A percentile compares a stretch with the other conserved stretches of the same genome.
Conservation (phyloP, 2,329 filamentous ascomycete species). For the Fusarium drepaniforme region DNA sequence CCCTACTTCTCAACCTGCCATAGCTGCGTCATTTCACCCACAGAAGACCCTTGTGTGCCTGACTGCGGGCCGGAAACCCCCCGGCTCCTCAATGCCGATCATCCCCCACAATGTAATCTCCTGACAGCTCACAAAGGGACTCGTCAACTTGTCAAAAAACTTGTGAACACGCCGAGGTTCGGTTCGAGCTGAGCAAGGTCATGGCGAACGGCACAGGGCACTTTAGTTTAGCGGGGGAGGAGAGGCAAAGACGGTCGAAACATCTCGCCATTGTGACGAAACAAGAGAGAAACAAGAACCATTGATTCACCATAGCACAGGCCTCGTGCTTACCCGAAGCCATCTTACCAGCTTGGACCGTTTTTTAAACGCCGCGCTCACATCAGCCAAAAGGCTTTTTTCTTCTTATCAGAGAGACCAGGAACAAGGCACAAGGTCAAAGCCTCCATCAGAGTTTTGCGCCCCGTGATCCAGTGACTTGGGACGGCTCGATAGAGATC, state of each 20-base stretch:
- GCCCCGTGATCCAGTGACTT: conserved; percentile 2
- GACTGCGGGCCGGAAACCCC: not conserved
- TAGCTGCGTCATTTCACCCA: conserved; percentile 4
- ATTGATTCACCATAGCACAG: not conserved
- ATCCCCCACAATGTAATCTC: conserved; percentile 35
- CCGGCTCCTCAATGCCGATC: conserved; percentile 27
- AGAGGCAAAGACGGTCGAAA: not conserved
- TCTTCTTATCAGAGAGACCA: not conserved
- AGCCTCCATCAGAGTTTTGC: conserved; percentile 5
- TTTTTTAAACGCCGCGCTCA: not conserved
- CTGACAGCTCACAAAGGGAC: conserved; percentile 22
- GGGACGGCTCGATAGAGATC: not conserved
- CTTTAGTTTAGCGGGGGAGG: not conserved
- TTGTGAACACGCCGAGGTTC: not conserved
- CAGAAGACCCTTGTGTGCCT: conserved; percentile 7
- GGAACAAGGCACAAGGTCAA: conserved; percentile 3
- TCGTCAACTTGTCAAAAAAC: not conserved
- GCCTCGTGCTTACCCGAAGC: not conserved
- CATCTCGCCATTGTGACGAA: conserved; percentile 2
- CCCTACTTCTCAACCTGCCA: not conserved
- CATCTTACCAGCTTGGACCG: not conserved
- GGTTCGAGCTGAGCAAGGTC: not conserved
- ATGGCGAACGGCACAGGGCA: conserved; percentile 9
- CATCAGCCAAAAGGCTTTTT: not conserved
- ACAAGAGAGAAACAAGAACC: not conserved